phyloP scores from a whole-genome alignment of 805 yeast species.

The Wickerhamiella domercqiae region DNA sequence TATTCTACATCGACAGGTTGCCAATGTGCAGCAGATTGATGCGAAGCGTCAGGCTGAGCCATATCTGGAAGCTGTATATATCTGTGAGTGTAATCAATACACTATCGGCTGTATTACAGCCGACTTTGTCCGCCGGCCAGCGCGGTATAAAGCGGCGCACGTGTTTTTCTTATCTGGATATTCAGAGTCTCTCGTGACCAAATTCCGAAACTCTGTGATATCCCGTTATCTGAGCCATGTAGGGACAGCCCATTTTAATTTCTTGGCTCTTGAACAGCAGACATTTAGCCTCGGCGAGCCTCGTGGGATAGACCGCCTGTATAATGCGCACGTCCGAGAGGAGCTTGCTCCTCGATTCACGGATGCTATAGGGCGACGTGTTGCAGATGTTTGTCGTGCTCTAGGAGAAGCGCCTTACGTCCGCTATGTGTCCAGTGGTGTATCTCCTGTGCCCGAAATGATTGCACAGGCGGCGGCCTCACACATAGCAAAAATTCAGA shows the following conservation, averaged over 20 bases:
- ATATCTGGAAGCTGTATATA: constrained; percentile 64
- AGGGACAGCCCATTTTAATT: constrained; percentile 32
- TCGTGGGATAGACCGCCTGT: constrained; percentile 53
- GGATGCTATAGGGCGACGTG: constrained; percentile 40
- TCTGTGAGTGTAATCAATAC: constrained; percentile 54
- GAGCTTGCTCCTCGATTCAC: constrained; percentile 29
- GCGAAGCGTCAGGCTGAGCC: constrained; percentile 42
- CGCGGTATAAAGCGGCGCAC: constrained; percentile 63
- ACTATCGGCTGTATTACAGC: constrained; percentile 62
- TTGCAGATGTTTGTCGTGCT: constrained; percentile 57
- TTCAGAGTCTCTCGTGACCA: constrained; percentile 12
- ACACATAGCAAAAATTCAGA: constrained; percentile 6
- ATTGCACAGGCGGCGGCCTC: constrained; percentile 9
- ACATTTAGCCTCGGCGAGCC: constrained; percentile 54
- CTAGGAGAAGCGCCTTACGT: constrained; percentile 84
- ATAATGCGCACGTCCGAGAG: constrained; percentile 40
- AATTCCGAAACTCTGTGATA: constrained; percentile 17
- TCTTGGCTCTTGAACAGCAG: constrained; percentile 53
- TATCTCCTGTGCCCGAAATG: constrained; percentile 33
- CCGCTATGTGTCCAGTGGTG: constrained; percentile 49
- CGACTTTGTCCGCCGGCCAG: constrained; percentile 50
- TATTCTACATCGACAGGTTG: constrained; percentile 22
- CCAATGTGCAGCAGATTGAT: constrained; percentile 50
- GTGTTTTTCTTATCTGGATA: constrained; percentile 43
- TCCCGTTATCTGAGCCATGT: constrained; percentile 21